Evolutionary conservation across 306 rosid species (phyloP).

Genomic region (Fragaria ananassa): DNA sequence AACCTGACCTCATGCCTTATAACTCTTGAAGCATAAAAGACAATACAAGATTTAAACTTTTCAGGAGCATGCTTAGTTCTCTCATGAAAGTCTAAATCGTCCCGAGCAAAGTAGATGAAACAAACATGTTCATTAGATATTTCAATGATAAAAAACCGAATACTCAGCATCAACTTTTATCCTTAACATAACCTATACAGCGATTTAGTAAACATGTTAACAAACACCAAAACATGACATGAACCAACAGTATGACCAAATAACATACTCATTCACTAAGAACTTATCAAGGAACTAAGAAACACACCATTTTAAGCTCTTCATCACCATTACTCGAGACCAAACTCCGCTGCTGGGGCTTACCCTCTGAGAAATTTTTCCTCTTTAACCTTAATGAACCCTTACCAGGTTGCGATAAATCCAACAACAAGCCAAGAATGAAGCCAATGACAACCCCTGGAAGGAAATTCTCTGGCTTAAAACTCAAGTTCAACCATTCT

Average conservation of each 20-base stretch:
- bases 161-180: conserved; percentile 17
- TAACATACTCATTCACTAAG: conserved; percentile 9
- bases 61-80: background rate
- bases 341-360: conserved; percentile 39
- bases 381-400: conserved; percentile 29
- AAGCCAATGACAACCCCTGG: conserved; percentile 93
- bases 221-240: background rate
- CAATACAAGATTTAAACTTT: background rate
- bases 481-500: conserved; percentile 64
- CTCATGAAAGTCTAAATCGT: background rate
- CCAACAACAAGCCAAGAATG: conserved; percentile 66
- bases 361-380: conserved; percentile 36
- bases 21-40: background rate
- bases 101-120: background rate
- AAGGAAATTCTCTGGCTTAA: conserved; percentile 78
- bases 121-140: background rate
- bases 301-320: conserved; percentile 78
- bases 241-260: background rate
- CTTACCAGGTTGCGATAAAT: conserved; percentile 53
- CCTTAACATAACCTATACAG: conserved; percentile 1
- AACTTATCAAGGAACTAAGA: conserved; percentile 10
- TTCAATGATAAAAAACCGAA: conserved; percentile 14
- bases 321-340: conserved; percentile 49
- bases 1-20: background rate
- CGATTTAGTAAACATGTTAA: background rate